These are phyloP conservation scores for Populus hybrid DNA, from an alignment of 441 rosid genomes.

Conservation along the genomic window DNA sequence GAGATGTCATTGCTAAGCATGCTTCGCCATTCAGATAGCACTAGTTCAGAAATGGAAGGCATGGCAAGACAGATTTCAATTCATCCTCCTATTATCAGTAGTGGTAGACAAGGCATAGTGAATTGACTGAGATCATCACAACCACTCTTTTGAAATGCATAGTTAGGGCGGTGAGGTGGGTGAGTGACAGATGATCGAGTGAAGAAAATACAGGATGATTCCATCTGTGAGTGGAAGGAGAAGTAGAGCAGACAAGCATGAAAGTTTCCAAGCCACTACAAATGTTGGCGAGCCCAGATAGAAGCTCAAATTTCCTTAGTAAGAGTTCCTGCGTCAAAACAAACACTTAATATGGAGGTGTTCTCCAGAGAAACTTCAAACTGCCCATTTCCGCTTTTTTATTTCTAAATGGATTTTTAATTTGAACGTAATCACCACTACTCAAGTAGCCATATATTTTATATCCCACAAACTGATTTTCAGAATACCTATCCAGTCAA, in stretches of 20 bases:
- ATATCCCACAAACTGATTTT: constrained; percentile 5
- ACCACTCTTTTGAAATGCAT: constrained; percentile 48
- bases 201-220: constrained; percentile 58
- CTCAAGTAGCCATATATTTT: constrained; percentile 15
- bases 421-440: constrained; percentile 5
- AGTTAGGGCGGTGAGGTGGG: constrained; percentile 46
- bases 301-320: constrained; percentile 65
- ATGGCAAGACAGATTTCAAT: constrained; percentile 58
- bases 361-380: constrained; percentile 31
- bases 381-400: constrained; percentile 25
- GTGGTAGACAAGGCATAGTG: constrained; percentile 51
- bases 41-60: constrained; percentile 62
- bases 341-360: constrained; percentile 63
- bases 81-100: constrained; percentile 53
- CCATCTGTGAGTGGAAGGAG: constrained; percentile 55
- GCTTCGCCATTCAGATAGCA: constrained; percentile 69
- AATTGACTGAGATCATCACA: constrained; percentile 41
- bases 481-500: background rate
- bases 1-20: constrained; percentile 65
- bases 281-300: constrained; percentile 50
- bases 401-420: constrained; percentile 4
- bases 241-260: constrained; percentile 59
- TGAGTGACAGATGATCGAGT: constrained; percentile 47
- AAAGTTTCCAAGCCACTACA: constrained; percentile 45
- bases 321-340: constrained; percentile 84